Conservation (phyloP, 768 basidiomycete species). For the Tulasnella sp. region DNA sequence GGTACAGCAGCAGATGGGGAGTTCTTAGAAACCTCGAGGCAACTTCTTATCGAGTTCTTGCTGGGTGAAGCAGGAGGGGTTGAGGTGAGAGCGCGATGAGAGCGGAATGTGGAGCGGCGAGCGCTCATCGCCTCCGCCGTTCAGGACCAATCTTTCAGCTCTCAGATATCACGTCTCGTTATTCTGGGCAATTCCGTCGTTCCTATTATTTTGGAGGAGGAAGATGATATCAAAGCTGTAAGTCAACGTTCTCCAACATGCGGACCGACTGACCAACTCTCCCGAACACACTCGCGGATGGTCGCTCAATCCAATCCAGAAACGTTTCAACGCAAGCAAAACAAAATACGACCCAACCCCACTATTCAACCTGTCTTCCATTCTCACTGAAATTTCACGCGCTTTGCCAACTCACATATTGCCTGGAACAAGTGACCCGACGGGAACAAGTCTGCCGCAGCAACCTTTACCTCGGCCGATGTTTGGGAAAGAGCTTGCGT, state of each 20-base stretch:
- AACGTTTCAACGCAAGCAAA: constrained; percentile 28
- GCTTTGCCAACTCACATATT: constrained; percentile 80
- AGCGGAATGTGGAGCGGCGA: not conserved
- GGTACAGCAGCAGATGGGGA: constrained; percentile 43
- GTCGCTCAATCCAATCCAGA: constrained; percentile 25
- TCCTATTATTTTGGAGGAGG: constrained; percentile 36
- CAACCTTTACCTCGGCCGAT: constrained; percentile 88
- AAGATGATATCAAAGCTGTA: constrained; percentile 28
- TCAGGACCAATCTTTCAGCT: constrained; percentile 54
- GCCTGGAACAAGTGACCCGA: constrained; percentile 81
- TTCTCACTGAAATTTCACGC: constrained; percentile 66
- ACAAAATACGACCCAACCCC: constrained; percentile 22
- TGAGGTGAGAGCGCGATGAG: constrained; percentile 29
- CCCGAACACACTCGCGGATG: not conserved
- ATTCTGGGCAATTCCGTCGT: constrained; percentile 80
- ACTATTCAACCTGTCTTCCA: constrained; percentile 43
- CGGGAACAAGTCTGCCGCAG: constrained; percentile 84
- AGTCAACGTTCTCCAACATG: not conserved
- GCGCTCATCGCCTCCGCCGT: not conserved
- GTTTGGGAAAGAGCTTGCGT: constrained; percentile 52
- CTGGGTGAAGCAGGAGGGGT: constrained; percentile 71
- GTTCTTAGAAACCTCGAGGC: constrained; percentile 51
- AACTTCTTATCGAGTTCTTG: constrained; percentile 86
- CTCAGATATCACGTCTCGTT: constrained; percentile 74
- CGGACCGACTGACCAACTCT: not conserved